Conservation (phyloP, 2,329 filamentous ascomycete genomes). For the Sporothrix sp. region DNA sequence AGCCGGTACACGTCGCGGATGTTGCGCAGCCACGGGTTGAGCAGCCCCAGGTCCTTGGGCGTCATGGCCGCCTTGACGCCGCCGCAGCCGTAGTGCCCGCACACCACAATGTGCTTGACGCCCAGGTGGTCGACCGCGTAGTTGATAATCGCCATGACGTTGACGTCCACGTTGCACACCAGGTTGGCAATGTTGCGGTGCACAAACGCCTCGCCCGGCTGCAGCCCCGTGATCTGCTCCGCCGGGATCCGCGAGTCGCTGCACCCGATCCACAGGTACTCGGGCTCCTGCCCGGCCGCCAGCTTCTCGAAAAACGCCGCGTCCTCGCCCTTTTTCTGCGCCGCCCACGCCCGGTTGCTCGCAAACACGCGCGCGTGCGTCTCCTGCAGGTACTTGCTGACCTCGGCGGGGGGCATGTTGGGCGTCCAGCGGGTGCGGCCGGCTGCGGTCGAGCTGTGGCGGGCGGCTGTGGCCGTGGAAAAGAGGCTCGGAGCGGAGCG, state of each 20-base stretch:
- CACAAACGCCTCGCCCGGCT: constrained; percentile 86
- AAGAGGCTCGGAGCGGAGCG: neutral
- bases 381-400: constrained; percentile 48
- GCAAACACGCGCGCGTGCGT: constrained; percentile 59
- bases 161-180: constrained; percentile 59
- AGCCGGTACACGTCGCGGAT: constrained; percentile 66
- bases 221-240: constrained; percentile 71
- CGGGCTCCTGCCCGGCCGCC: constrained; percentile 53
- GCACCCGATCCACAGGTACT: constrained; percentile 84
- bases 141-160: constrained; percentile 50
- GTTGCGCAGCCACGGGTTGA: constrained; percentile 67
- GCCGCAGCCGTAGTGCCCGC: constrained; percentile 64
- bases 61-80: constrained; percentile 45
- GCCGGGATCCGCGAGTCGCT: constrained; percentile 87
- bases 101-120: constrained; percentile 73
- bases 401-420: constrained; percentile 26
- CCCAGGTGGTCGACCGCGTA: constrained; percentile 75
- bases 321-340: constrained; percentile 46
- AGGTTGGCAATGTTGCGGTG: constrained; percentile 95
- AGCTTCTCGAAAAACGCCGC: constrained; percentile 57
- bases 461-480: neutral
- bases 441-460: neutral
- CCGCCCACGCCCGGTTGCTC: constrained; percentile 58
- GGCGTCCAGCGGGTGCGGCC: neutral
- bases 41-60: constrained; percentile 56